Evolutionary conservation across 129 eudicot genomes (phyloP).

Genomic region (Flaveria sonorensis): DNA sequence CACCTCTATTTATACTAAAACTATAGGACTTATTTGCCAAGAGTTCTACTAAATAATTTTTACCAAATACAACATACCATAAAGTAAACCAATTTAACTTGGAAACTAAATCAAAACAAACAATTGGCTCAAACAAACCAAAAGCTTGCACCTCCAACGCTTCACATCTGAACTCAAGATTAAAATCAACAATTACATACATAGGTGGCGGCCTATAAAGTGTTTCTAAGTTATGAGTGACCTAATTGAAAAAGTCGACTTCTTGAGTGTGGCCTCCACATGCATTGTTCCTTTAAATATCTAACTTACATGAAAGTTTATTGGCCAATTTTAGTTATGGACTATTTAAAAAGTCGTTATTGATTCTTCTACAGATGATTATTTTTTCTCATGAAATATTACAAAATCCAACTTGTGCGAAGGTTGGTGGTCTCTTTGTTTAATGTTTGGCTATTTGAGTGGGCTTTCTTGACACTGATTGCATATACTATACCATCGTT

Average conservation of each 20-base stretch:
- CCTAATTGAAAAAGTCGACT: neutral
- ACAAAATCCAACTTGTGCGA: neutral
- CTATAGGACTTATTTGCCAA: no score
- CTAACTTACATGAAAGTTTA: neutral
- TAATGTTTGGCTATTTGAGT: neutral
- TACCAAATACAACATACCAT: no score
- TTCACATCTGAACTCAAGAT: no score
- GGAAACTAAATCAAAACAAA: no score
- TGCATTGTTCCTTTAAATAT: neutral
- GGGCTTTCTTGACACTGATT: neutral
- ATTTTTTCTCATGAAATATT: neutral
- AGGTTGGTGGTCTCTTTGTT: neutral
- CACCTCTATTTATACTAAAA: no score
- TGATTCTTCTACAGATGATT: neutral
- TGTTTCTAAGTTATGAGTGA: neutral
- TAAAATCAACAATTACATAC: neutral
- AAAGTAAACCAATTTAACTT: no score
- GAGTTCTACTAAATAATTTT: no score
- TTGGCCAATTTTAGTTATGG: neutral
- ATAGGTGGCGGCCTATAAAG: neutral
- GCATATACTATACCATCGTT: neutral
- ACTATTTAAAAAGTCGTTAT: neutral
- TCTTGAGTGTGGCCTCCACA: neutral
- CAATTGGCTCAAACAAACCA: no score
- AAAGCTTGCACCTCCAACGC: no score